Conservation (phyloP, 768 basidiomycete species). For the Hericium alpestre region DNA sequence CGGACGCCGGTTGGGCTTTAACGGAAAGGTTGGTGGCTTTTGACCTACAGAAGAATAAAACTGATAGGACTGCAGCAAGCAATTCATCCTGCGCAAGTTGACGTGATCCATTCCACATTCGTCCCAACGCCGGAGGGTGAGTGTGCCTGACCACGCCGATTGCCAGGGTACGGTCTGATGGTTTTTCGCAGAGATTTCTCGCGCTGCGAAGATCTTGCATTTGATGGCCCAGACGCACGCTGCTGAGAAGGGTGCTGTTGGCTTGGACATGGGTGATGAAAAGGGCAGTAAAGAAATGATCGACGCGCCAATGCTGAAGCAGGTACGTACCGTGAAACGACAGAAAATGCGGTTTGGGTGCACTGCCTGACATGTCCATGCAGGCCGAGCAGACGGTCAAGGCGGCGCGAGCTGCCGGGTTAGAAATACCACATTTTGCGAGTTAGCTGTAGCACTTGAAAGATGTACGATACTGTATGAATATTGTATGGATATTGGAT, state of each 20-base stretch:
- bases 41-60: not conserved
- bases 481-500: too few relatives aligned
- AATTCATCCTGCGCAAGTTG: slow-evolving; percentile 82
- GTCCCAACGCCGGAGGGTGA: slow-evolving; percentile 63
- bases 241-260: slow-evolving; percentile 53
- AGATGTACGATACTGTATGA: too few relatives aligned
- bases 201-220: slow-evolving; percentile 63
- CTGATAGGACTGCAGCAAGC: slow-evolving; percentile 55
- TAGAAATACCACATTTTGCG: not conserved
- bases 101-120: slow-evolving; percentile 66
- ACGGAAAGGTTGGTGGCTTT: slow-evolving; percentile 63
- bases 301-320: slow-evolving; percentile 85
- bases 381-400: not conserved
- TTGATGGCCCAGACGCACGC: slow-evolving; percentile 52
- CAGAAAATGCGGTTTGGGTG: not conserved
- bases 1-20: slow-evolving; percentile 74
- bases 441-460: too few relatives aligned
- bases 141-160: slow-evolving; percentile 1
- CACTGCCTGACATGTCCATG: not conserved
- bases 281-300: slow-evolving; percentile 64
- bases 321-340: slow-evolving; percentile 29
- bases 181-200: slow-evolving; percentile 49
- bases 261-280: slow-evolving; percentile 46
- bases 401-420: not conserved
- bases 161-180: not conserved